Conservation (phyloP, 73 alveolate species). For the Paramecium sexaurelia region DNA sequence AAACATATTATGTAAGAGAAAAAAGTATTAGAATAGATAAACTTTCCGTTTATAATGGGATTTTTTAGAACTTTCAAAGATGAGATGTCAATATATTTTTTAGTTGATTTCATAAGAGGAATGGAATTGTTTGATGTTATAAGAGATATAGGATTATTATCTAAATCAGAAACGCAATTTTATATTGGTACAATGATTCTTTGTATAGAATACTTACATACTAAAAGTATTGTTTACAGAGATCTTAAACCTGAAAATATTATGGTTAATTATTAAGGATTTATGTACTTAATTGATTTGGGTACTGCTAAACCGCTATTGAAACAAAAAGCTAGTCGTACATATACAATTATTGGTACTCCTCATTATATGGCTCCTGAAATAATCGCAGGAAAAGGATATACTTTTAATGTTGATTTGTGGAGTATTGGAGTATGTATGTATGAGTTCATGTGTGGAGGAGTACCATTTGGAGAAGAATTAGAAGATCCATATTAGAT, state of each 20-base stretch:
- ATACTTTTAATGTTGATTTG: slow-evolving; percentile 63
- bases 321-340: slow-evolving; percentile 54
- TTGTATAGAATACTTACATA: slow-evolving; percentile 81
- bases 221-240: slow-evolving; percentile 76
- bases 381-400: slow-evolving; percentile 74
- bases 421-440: slow-evolving; percentile 75
- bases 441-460: slow-evolving; percentile 84
- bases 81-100: slow-evolving; percentile 74
- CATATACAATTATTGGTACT: slow-evolving; percentile 76
- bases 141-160: slow-evolving; percentile 81
- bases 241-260: slow-evolving; percentile 86
- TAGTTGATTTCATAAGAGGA: slow-evolving; percentile 81
- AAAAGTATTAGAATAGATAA: slow-evolving; percentile 69
- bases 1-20: slow-evolving; percentile 73
- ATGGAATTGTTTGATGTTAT: slow-evolving; percentile 83
- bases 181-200: slow-evolving; percentile 74
- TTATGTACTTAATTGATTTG: slow-evolving; percentile 80
- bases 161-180: slow-evolving; percentile 74
- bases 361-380: slow-evolving; percentile 88
- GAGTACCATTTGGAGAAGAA: slow-evolving; percentile 79
- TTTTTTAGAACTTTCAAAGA: slow-evolving; percentile 81
- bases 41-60: slow-evolving; percentile 80
- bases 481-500: slow-evolving; percentile 81
- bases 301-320: slow-evolving; percentile 81
- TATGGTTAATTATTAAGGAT: slow-evolving; percentile 79